Evolutionary conservation across 208 protist genomes (phyloP).

Genomic region (Leishmania aethiopica): DNA sequence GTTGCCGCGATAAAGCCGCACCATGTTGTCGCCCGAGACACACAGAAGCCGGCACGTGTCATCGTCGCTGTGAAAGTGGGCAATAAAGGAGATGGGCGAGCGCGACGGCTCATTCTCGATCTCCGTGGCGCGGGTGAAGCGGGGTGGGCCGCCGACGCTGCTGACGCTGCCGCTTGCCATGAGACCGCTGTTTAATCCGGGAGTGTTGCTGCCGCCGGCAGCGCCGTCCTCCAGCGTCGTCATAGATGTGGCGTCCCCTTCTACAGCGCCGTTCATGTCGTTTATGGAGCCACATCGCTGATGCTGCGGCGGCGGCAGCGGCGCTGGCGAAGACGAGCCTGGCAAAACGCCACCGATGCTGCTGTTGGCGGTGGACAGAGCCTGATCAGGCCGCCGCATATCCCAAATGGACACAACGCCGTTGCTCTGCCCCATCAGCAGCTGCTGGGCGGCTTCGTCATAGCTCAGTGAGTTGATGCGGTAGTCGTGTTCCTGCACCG

Average conservation of each 20-base stretch:
- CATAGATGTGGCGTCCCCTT: not conserved
- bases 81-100: slow-evolving; percentile 65
- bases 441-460: slow-evolving; percentile 54
- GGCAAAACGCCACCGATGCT: not conserved
- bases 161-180: not conserved
- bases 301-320: slow-evolving; percentile 17
- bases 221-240: not conserved
- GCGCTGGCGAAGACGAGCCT: not conserved
- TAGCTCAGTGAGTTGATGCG: slow-evolving; percentile 82
- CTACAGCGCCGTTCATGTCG: not conserved
- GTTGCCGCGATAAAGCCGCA: slow-evolving; percentile 73
- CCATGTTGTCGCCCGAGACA: slow-evolving; percentile 83
- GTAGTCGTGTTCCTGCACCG: slow-evolving; percentile 62
- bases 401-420: slow-evolving; percentile 86
- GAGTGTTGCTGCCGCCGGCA: not conserved
- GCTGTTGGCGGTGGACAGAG: slow-evolving; percentile 38
- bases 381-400: slow-evolving; percentile 60
- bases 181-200: not conserved
- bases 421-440: slow-evolving; percentile 84
- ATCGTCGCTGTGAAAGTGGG: slow-evolving; percentile 64
- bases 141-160: slow-evolving; percentile 15
- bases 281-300: slow-evolving; percentile 1
- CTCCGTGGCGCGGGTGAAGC: slow-evolving; percentile 34
- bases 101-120: slow-evolving; percentile 78
- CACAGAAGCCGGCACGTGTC: slow-evolving; percentile 73